Percentiles rank a stretch among this genome's conserved stretches.
phyloP scores from a whole-genome alignment of 2,329 filamentous ascomycete genomes.

The Paraconiothyrium brasiliense region DNA sequence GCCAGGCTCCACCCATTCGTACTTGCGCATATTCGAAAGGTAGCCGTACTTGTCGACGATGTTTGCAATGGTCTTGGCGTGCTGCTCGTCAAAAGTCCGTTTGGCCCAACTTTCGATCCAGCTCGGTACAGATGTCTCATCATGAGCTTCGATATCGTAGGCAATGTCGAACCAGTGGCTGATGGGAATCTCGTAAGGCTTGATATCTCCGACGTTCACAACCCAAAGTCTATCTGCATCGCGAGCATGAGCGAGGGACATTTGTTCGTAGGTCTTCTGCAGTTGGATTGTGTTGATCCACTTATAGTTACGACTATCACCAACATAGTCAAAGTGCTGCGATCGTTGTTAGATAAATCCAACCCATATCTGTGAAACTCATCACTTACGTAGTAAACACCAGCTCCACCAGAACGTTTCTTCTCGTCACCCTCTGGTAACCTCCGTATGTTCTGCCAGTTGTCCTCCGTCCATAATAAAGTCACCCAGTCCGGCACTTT shows the following conservation, averaged over 20 bases:
- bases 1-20: constrained; percentile 67
- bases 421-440: constrained; percentile 69
- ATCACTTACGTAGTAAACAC: constrained; percentile 66
- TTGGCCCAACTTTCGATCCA: constrained; percentile 68
- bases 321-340: constrained; percentile 70
- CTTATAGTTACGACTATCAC: constrained; percentile 66
- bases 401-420: constrained; percentile 68
- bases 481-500: constrained; percentile 72
- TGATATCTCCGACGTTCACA: constrained; percentile 73
- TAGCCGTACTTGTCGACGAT: constrained; percentile 66
- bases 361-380: neutral
- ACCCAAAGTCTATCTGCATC: constrained; percentile 71
- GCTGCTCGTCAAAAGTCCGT: constrained; percentile 64
- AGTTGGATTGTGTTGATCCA: constrained; percentile 72
- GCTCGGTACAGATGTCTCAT: constrained; percentile 62
- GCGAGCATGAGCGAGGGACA: constrained; percentile 68
- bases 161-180: constrained; percentile 74
- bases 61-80: constrained; percentile 60
- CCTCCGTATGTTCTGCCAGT: constrained; percentile 72
- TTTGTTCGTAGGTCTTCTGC: constrained; percentile 72
- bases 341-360: constrained; percentile 8
- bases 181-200: constrained; percentile 72
- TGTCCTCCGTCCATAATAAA: constrained; percentile 75
- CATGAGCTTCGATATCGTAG: constrained; percentile 68
- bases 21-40: constrained; percentile 68